Conservation (phyloP, 305 asterid genomes). For the Fraxinus floribunda region DNA sequence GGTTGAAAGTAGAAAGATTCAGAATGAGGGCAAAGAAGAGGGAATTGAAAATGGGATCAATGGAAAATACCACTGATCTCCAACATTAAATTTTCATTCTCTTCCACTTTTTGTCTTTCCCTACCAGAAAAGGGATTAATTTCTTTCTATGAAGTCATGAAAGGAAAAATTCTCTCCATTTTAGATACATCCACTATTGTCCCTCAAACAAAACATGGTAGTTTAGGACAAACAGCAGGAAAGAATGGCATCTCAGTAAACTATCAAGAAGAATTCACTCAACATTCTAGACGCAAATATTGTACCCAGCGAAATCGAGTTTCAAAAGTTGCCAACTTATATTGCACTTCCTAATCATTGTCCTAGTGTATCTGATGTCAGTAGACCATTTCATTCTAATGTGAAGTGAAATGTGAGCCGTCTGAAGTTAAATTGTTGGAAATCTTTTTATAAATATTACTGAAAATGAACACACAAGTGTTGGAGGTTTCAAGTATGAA, state of each 20-base stretch:
- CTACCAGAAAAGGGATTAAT: neutral
- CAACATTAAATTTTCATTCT: neutral
- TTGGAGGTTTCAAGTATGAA: neutral
- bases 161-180: neutral
- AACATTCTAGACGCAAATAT: neutral
- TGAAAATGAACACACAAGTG: neutral
- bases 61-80: neutral
- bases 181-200: neutral
- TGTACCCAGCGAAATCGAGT: neutral
- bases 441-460: neutral
- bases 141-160: neutral
- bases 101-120: neutral
- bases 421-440: neutral
- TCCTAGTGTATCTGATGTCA: neutral
- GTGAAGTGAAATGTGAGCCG: neutral
- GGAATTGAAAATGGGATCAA: neutral
- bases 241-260: neutral
- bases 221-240: neutral
- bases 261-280: neutral
- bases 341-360: neutral
- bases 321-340: neutral
- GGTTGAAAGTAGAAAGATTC: neutral
- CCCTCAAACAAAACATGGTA: neutral
- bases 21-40: neutral
- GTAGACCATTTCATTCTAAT: neutral